Base-by-base conservation (phyloP, 179 eudicot genomes). In the Silene coronaria region DNA sequence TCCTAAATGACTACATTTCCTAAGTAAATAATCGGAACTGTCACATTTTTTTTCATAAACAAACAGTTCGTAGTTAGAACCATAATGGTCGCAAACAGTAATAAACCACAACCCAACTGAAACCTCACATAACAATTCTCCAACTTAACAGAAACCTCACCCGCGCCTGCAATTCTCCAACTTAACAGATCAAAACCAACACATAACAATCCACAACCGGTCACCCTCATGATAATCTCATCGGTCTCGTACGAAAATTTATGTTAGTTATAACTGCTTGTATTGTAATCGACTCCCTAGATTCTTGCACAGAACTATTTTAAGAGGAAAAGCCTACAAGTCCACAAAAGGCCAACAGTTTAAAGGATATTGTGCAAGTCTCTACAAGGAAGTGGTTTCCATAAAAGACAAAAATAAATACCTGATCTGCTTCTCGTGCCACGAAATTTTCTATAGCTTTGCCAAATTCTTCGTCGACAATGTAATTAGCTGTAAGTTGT, bases 401-500 rank as follows among this genome's bases (percentile, higher is more conserved):
- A 51, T 46, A 14, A 7, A 42, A 67, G 19, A 32, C 71, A 26
- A 45, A 8, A 60, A 51, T 51, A 51, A 51, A 53, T 85, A 92
- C 99, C 97, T 95, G 99, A 62, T 78, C 79, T 22, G 89, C 74
- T 86, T 95, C 99, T 77, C 96, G 97, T 26, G 53, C 85, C 75
- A 95, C 84, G 79, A 89, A 95, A 73, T 89, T 82, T 34, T 83
- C 81, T 21, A 92, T 88, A 73, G 90, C 88, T 77, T 74, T 82
- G 45, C 88, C 82, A 78, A 95, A 92, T 59, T 77, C 91, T 80
- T 85, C 90, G 70, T 92, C 91, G 1, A 83, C 87, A 58, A 95
- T 88, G 81, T 87, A 92, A 83, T 95, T 87, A 82, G 85, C 99
- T 95, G 81, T 88, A 92, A 19, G 99, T 95, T 72, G 93, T 51